phyloP scores from a whole-genome alignment of 78 protist species.

The Polysphondylium violaceum region DNA sequence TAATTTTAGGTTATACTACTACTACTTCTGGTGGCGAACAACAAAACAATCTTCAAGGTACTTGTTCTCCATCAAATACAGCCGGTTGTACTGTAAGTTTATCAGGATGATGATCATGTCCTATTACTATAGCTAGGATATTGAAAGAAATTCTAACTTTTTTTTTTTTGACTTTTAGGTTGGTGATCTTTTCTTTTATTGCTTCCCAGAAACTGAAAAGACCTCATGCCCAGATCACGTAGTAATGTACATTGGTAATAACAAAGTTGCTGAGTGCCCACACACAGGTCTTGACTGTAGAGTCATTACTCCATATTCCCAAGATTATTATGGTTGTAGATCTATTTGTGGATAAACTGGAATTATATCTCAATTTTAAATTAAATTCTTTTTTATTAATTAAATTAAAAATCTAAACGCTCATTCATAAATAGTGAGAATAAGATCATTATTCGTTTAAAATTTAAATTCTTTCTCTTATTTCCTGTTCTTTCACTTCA shows the following conservation, averaged over 20 bases:
- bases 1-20: neutral
- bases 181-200: conserved; percentile 49
- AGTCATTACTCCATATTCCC: conserved; percentile 24
- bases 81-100: neutral
- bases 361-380: too few species aligned
- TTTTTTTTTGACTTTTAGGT: neutral
- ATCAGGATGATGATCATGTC: neutral
- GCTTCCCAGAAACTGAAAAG: conserved; percentile 24
- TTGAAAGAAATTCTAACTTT: neutral
- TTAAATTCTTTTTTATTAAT: neutral
- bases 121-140: neutral
- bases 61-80: neutral
- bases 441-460: too few species aligned
- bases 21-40: neutral
- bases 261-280: conserved; percentile 61
- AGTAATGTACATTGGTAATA: conserved; percentile 56
- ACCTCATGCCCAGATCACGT: conserved; percentile 52
- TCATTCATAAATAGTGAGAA: too few species aligned
- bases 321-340: conserved; percentile 25
- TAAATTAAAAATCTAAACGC: too few species aligned
- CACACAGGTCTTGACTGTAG: conserved; percentile 17
- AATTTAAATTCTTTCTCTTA: too few species aligned
- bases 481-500: too few species aligned
- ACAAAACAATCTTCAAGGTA: neutral
- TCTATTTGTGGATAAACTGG: conserved; percentile 13